These are phyloP conservation scores for Pythium dissimile DNA, from an alignment of 352 stramenopile genomes.

Conservation along the genomic window DNA sequence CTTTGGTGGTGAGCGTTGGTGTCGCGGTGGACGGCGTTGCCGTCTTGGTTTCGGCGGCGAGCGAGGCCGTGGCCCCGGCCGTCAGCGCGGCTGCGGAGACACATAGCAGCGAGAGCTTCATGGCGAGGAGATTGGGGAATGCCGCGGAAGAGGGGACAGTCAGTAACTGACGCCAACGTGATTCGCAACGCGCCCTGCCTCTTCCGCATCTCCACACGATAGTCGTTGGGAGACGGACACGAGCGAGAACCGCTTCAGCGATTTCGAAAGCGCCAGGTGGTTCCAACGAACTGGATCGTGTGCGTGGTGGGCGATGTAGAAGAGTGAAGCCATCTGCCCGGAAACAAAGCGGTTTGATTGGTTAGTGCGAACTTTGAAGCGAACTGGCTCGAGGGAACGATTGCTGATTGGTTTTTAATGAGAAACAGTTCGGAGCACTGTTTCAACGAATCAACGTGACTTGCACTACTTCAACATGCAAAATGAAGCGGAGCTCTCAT, in stretches of 20 bases:
- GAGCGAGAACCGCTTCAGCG: not conserved
- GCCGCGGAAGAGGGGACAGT: not conserved
- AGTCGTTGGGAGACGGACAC: not conserved
- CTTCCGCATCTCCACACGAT: not conserved
- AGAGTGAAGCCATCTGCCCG: slow-evolving; percentile 17
- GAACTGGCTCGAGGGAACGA: slow-evolving; percentile 7
- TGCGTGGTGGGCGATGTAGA: too few species aligned
- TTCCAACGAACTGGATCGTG: not conserved
- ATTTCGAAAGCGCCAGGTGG: slow-evolving; percentile 1
- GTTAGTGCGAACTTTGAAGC: not conserved
- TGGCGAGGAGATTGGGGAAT: not conserved
- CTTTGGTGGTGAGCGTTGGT: not conserved
- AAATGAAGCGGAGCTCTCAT: too few species aligned
- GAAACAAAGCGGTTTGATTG: slow-evolving; percentile 1
- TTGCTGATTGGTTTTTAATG: slow-evolving; percentile 2
- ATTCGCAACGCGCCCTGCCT: too few species aligned
- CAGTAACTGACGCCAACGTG: not conserved
- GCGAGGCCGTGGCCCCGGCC: not conserved
- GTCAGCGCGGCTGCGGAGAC: slow-evolving; percentile 8
- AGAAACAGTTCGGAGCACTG: not conserved
- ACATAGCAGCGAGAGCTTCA: slow-evolving; percentile 19
- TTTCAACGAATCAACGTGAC: not conserved
- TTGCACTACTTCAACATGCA: too few species aligned
- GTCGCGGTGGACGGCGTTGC: not conserved
- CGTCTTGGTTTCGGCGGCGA: not conserved